phyloP scores from a whole-genome alignment of 2,329 filamentous ascomycete species.

The Clarireedia paspali region DNA sequence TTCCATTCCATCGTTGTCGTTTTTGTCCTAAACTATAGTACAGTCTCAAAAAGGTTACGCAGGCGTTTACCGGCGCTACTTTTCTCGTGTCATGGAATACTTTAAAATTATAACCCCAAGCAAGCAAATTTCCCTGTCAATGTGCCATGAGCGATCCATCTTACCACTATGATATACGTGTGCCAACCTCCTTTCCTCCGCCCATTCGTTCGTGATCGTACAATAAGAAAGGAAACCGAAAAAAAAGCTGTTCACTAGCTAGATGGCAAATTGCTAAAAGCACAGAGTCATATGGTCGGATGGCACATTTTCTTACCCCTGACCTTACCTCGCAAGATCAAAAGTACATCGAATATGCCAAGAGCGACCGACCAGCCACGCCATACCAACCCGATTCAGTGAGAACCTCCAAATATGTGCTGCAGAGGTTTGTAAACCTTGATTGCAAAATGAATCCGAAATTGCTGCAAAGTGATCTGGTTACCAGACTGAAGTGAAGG shows the following conservation, averaged over 20 bases:
- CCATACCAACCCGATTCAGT: slow-evolving; percentile 7
- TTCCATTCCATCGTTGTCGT: slow-evolving; percentile 3
- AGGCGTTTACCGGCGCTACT: slow-evolving; percentile 29
- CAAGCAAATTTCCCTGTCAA: slow-evolving; percentile 14
- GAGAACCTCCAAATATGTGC: not conserved
- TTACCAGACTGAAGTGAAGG: not conserved
- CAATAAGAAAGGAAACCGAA: slow-evolving; percentile 23
- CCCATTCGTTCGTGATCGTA: slow-evolving; percentile 22
- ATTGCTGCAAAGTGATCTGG: not conserved
- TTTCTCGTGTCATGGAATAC: slow-evolving; percentile 14
- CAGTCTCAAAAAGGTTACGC: slow-evolving; percentile 22
- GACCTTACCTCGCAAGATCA: slow-evolving; percentile 42
- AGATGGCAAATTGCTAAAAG: slow-evolving; percentile 9
- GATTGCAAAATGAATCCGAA: not conserved
- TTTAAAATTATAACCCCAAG: slow-evolving; percentile 22
- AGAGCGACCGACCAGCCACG: slow-evolving; percentile 7
- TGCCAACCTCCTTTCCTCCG: not conserved
- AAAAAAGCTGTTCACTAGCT: slow-evolving; percentile 14
- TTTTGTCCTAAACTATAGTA: slow-evolving; percentile 23
- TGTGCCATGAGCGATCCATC: slow-evolving; percentile 19
- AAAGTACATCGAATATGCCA: slow-evolving; percentile 7
- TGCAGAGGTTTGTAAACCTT: too few species aligned
- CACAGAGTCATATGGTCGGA: slow-evolving; percentile 23
- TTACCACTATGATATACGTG: slow-evolving; percentile 19
- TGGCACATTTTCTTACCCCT: slow-evolving; percentile 41